A percentile compares a stretch with the other conserved stretches of the same genome.
Conservation (phyloP, 768 basidiomycete genomes). For the Suillus subluteus region DNA sequence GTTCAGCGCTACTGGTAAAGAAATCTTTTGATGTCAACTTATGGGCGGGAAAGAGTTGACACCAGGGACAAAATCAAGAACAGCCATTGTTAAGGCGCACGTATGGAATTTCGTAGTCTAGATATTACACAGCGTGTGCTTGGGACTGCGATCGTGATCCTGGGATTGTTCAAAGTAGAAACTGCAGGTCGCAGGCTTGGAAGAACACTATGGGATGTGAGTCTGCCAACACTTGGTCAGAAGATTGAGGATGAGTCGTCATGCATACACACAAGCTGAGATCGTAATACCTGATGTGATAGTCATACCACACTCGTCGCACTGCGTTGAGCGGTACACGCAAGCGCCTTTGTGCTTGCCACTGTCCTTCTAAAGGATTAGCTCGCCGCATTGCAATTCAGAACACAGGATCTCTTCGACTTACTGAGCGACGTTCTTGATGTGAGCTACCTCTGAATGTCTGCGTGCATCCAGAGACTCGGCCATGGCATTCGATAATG, state of each 20-base stretch:
- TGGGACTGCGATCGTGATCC: background rate
- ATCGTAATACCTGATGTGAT: background rate
- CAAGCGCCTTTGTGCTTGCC: background rate
- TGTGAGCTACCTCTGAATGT: slow-evolving; percentile 66
- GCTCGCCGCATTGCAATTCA: background rate
- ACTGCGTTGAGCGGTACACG: too few species aligned
- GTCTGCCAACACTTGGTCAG: background rate
- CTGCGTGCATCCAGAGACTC: slow-evolving; percentile 59
- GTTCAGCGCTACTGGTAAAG: background rate
- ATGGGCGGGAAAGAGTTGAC: too few species aligned
- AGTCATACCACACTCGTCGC: background rate
- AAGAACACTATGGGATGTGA: background rate
- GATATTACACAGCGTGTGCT: background rate
- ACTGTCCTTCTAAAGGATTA: background rate
- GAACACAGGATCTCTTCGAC: background rate
- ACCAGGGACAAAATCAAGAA: too few species aligned
- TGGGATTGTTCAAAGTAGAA: background rate
- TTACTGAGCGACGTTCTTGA: slow-evolving; percentile 53
- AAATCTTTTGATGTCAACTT: too few species aligned
- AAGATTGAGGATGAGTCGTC: background rate
- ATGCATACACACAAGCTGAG: background rate
- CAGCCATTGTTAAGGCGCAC: too few species aligned
- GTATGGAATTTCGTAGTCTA: background rate
- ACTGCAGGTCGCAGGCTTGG: background rate
- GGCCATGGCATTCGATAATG: slow-evolving; percentile 68